Evolutionary conservation across 805 yeast species (phyloP).

Genomic region (Kodamaea restingae): DNA sequence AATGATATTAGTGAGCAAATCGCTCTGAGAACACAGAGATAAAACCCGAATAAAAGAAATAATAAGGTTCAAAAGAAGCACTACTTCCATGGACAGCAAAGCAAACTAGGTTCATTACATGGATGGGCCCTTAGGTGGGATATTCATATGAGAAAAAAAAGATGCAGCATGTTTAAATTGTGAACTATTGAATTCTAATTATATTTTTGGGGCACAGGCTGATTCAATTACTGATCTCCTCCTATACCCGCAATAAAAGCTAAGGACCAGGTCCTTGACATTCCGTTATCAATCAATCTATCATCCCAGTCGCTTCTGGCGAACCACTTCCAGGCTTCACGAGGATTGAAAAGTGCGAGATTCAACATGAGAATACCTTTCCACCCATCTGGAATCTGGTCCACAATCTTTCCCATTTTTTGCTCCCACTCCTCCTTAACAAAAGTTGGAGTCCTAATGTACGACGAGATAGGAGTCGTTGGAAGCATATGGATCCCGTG

Average conservation of each 20-base stretch:
- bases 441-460: conserved; percentile 50
- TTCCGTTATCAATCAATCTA: conserved; percentile 73
- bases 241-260: conserved; percentile 62
- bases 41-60: too few relatives aligned
- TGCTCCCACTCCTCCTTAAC: conserved; percentile 63
- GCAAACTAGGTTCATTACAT: too few relatives aligned
- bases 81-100: too few relatives aligned
- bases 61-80: neutral
- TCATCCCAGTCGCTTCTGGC: conserved; percentile 48
- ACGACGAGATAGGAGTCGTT: conserved; percentile 62
- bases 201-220: too few relatives aligned
- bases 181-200: too few relatives aligned
- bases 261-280: conserved; percentile 82
- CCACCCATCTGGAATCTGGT: conserved; percentile 62
- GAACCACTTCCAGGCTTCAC: conserved; percentile 41
- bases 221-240: conserved; percentile 18
- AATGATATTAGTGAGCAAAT: too few relatives aligned
- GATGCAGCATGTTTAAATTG: too few relatives aligned
- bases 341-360: conserved; percentile 70
- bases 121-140: too few relatives aligned
- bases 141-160: too few relatives aligned
- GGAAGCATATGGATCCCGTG: conserved; percentile 81
- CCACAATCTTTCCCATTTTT: conserved; percentile 42
- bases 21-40: too few relatives aligned
- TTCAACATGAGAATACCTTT: conserved; percentile 69